Base-by-base conservation (phyloP, 164 flowering plant species). In the Chimonanthus salicifolius region DNA sequence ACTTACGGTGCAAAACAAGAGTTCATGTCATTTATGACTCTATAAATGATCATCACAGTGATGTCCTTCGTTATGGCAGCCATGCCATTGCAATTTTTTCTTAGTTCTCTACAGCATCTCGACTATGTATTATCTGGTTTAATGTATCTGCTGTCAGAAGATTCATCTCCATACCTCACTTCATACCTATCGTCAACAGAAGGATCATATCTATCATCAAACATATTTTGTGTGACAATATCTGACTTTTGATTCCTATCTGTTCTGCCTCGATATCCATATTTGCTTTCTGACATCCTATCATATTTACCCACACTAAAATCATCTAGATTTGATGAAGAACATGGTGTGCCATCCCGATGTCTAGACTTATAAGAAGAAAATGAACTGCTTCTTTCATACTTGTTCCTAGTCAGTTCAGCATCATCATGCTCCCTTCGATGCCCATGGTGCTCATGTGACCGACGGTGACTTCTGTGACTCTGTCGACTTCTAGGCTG, bases 141-240 rank as follows among this genome's bases (percentile, higher is more conserved):
- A 16, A 74, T 70, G 72, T 74, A 77, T 64, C 78, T 75, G 71
- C 72, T 71, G 48, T 69, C 69, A 62, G 70, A 49, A 65, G 75
- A 71, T 51, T 64, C 44, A 58, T 83, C 72, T 45, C 67, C 75
- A 72, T 78, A 68, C 63, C 62, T 47, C 16, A 49, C 83, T 74
- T 83, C 79, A 71, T 76, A 58, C 21, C 62, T 48, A 62, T 79
- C 75, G 76, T 75, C 80, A 67, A 73, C 78, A 58, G 90, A 80
- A 81, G 97, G 99, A 83, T 90, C 87, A 78, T 91, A 95, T 86
- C 99, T 85, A 79, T 95, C 97, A 7, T 84, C 92, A 75, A 88
- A 87, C 21, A 70, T 73, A 80, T 79, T 72, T 65, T 71, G 75
- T 58, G 46, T 69, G 33, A 8, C 10, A 16, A 77, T 68, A 3